Base-by-base conservation (phyloP, 176 grass and related monocot species). In the Cenchrus fungigraminus region DNA sequence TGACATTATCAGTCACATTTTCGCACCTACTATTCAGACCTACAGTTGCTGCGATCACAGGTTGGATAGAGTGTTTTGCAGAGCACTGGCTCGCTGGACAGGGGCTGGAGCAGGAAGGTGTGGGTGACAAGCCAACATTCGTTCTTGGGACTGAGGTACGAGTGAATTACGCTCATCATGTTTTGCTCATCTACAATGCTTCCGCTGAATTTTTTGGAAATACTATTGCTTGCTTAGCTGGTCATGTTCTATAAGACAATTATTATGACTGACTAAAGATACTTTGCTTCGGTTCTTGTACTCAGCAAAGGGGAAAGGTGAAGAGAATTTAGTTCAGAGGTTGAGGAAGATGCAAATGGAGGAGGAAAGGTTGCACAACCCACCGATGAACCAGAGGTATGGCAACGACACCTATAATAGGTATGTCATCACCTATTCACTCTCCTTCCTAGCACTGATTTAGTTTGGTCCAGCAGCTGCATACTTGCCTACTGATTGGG, bases 101-200 rank as follows among this genome's bases (percentile, higher is more conserved):
- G 83, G 43, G 78, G 80, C 62, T 90, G 87, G 73, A 87, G 61
- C 6, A 98, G 90, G 91, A 98, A 92, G 74, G 79, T 86, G 1
- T 19, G 68, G 7, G 83, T 86, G 68, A 93, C 91, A 1, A 88
- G 65, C 9, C 89, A 87, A 71, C 85, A 77, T 71, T 91, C 96
- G 6, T 98, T 98, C 87, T 98, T 20, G 92, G 86, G 80, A 98
- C 96, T 0, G 93, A 92, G 93, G 96, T 98, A 90, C 54, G 20
- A 49, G 4, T 19, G 32, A n/a, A 8, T 6, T 22, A 43, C 47
- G 40, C 29, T 78, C 60, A 78, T 19, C 65, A 9, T 50, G 56
- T 59, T 17, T 9, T 58, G 20, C 74, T 86, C 43, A 7, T 44
- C 13, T 64, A 32, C 25, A 43, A 8, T 54, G 16, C 14, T 57